Evolutionary conservation across 306 rosid species (phyloP), one percentile per base, ranked within the genome.

Genomic region (Pyrus communis): DNA sequence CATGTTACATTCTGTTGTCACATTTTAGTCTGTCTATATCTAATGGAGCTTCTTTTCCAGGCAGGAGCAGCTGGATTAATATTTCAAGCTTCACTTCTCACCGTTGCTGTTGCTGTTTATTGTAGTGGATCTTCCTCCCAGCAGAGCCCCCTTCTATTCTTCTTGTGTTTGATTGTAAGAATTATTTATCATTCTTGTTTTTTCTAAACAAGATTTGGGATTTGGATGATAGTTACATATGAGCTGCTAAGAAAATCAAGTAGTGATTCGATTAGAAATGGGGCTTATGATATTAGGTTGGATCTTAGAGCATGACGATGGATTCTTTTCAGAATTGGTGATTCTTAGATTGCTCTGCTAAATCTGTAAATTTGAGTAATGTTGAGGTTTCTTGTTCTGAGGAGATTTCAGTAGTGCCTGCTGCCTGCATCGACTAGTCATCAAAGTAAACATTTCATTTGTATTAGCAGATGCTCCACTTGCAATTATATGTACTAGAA

Each of bases 1-100:
- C 28, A n/a, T 64, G 15, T 80, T 78, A 57, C 35, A 40, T 3
- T 82, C 52, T 62, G 54, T 61, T 72, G 60, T 33, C 72, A 64
- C 67, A 77, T 74, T 70, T 43, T 42, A 28, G 61, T 54, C 55
- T 63, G 17, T 82, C 28, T 25, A 66, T 54, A 30, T 71, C 78
- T 84, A 52, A 82, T 8, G 42, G 52, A 75, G 55, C 74, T 61
- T 61, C 65, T 77, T 78, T 67, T 63, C 78, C 90, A 95, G 99
- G 98, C 98, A 35, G 98, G 96, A 70, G 99, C 98, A 75, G 86
- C 87, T 81, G 99, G 99, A 61, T 85, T 92, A 86, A 87, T 95
- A 68, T 89, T 87, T 86, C 98, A 95, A 77, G 99, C 97, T 82
- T 90, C 90, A 69, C 90, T 95, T 87, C 93, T 92, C 77, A 86